Evolutionary conservation across 257 asterid genomes (phyloP).

Genomic region (Solanum ahanhuiri): DNA sequence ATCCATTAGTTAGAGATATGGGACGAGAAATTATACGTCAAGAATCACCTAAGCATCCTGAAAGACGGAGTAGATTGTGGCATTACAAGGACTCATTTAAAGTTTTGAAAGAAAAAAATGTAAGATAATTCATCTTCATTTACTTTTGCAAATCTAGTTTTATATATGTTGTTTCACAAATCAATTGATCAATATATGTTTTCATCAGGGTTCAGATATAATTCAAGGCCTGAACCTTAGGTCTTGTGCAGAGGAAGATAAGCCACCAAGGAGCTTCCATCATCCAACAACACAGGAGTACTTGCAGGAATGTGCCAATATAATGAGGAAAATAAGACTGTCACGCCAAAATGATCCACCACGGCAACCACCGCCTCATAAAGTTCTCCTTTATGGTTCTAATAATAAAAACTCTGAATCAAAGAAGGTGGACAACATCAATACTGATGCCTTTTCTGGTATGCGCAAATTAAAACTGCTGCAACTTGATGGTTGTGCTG

Average conservation of each 20-base stretch:
- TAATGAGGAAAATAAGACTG: background rate
- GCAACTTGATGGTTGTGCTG: constrained; percentile 8
- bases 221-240: background rate
- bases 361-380: background rate
- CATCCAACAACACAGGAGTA: background rate
- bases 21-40: constrained; percentile 7
- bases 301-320: background rate
- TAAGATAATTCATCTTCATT: background rate
- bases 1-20: constrained; percentile 1
- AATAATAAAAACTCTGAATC: background rate
- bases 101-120: background rate
- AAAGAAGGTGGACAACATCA: background rate
- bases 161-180: background rate
- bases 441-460: background rate
- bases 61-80: constrained; percentile 2
- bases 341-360: background rate
- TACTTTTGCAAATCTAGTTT: background rate
- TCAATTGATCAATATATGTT: background rate
- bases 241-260: background rate
- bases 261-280: background rate
- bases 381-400: background rate
- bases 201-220: background rate
- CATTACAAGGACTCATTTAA: background rate
- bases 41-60: background rate
- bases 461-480: background rate